These are phyloP conservation scores for Trametes cingulata DNA, from an alignment of 768 basidiomycete genomes.

Conservation along the genomic window DNA sequence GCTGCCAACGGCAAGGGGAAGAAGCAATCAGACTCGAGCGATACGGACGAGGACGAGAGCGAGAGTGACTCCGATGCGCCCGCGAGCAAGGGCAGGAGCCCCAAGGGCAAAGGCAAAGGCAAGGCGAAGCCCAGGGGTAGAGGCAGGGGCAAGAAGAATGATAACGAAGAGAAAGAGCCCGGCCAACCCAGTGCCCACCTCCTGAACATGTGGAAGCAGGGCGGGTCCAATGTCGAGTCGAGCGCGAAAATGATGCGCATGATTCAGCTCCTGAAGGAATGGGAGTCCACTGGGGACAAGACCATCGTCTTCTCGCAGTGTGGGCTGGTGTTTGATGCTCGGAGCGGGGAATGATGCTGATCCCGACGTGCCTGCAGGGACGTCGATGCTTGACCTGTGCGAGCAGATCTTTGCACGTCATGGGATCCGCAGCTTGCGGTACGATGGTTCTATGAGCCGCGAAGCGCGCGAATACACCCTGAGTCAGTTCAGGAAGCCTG, in stretches of 20 bases:
- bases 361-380: slow-evolving; percentile 47
- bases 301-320: slow-evolving; percentile 73
- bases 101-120: not conserved
- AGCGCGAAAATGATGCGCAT: slow-evolving; percentile 69
- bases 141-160: slow-evolving; percentile 12
- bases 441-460: slow-evolving; percentile 70
- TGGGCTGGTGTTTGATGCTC: slow-evolving; percentile 24
- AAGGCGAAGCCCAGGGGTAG: slow-evolving; percentile 22
- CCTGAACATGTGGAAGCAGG: slow-evolving; percentile 56
- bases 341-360: not conserved
- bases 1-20: slow-evolving; percentile 3
- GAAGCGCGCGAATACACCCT: slow-evolving; percentile 51
- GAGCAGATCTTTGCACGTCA: slow-evolving; percentile 60
- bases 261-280: slow-evolving; percentile 56
- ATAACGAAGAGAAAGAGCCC: slow-evolving; percentile 25
- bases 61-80: not conserved
- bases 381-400: slow-evolving; percentile 67
- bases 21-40: not conserved
- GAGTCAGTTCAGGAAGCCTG: slow-evolving; percentile 51
- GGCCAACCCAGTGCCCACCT: slow-evolving; percentile 24
- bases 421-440: slow-evolving; percentile 58
- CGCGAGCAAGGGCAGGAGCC: not conserved
- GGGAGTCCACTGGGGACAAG: slow-evolving; percentile 65
- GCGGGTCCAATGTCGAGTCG: slow-evolving; percentile 62
- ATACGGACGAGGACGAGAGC: not conserved